These are phyloP conservation scores for Phytophthora macrochlamydospora DNA, from an alignment of 352 stramenopile species.

Conservation along the genomic window DNA sequence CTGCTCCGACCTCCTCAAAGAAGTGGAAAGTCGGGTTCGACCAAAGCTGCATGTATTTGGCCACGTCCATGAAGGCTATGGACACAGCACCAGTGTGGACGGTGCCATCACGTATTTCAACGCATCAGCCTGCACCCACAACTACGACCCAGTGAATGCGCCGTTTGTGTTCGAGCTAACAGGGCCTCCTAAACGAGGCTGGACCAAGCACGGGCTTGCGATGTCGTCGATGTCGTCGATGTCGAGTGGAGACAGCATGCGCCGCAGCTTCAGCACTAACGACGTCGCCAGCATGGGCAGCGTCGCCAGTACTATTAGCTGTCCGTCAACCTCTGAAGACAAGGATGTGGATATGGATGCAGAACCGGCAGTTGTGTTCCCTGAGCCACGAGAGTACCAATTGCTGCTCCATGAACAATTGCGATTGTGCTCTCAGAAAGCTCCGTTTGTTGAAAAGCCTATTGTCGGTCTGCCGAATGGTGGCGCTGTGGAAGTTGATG, in stretches of 20 bases:
- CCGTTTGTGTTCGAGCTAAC: conserved; percentile 65
- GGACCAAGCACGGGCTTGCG: conserved; percentile 11
- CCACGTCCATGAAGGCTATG: conserved; percentile 91
- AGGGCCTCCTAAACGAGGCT: conserved; percentile 32
- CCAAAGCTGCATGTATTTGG: conserved; percentile 90
- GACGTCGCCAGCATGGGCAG: conserved; percentile 34
- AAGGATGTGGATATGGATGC: conserved; percentile 24
- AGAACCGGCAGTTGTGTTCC: not conserved
- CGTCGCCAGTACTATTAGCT: conserved; percentile 2
- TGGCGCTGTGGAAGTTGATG: not conserved
- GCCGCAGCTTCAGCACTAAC: conserved; percentile 28
- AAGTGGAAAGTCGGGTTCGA: conserved; percentile 71
- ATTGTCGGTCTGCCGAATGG: conserved; percentile 3
- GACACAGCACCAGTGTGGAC: conserved; percentile 61
- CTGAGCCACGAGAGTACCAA: conserved; percentile 42
- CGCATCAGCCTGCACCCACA: conserved; percentile 75
- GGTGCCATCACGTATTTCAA: conserved; percentile 89
- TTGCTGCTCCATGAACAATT: conserved; percentile 71
- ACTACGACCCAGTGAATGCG: conserved; percentile 76
- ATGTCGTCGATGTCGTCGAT: conserved; percentile 1
- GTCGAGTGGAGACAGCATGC: conserved; percentile 11
- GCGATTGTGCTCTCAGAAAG: conserved; percentile 66
- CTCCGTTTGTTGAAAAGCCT: conserved; percentile 45
- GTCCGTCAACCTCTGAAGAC: conserved; percentile 12
- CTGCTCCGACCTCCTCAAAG: conserved; percentile 70